These are phyloP conservation scores for Zymoseptoria pseudotritici DNA, from an alignment of 2,329 filamentous ascomycete genomes.

Conservation along the genomic window DNA sequence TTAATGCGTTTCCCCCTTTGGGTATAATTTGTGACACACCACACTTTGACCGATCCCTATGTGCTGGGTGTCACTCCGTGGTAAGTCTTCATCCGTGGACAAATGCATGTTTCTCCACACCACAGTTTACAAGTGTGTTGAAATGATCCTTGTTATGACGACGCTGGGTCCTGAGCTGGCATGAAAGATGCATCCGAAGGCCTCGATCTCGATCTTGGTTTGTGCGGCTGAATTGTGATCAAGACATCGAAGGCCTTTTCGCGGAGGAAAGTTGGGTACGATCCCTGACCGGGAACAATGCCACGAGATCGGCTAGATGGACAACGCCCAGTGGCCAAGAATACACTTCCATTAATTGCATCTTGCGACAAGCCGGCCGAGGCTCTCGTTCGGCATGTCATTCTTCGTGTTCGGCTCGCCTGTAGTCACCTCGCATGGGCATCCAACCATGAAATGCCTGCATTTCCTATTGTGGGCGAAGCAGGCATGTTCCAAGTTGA, in stretches of 20 bases:
- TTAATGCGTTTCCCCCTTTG: not conserved
- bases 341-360: too few relatives aligned
- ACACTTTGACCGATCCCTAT: not conserved
- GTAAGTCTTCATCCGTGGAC: not conserved
- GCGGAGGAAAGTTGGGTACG: not conserved
- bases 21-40: not conserved
- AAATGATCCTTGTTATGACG: not conserved
- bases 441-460: not conserved
- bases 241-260: not conserved
- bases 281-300: not conserved
- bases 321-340: too few relatives aligned
- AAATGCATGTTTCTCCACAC: not conserved
- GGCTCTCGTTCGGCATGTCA: not conserved
- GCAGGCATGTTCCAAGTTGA: not conserved
- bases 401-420: not conserved
- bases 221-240: not conserved
- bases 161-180: not conserved
- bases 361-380: not conserved
- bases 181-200: not conserved
- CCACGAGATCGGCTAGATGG: not conserved
- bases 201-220: not conserved
- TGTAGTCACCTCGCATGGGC: not conserved
- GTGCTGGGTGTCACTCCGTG: not conserved
- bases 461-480: not conserved
- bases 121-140: not conserved